Percentiles rank a stretch among this genome's conserved stretches.
Conservation (phyloP, 441 rosid species). For the Breynia disticha region DNA sequence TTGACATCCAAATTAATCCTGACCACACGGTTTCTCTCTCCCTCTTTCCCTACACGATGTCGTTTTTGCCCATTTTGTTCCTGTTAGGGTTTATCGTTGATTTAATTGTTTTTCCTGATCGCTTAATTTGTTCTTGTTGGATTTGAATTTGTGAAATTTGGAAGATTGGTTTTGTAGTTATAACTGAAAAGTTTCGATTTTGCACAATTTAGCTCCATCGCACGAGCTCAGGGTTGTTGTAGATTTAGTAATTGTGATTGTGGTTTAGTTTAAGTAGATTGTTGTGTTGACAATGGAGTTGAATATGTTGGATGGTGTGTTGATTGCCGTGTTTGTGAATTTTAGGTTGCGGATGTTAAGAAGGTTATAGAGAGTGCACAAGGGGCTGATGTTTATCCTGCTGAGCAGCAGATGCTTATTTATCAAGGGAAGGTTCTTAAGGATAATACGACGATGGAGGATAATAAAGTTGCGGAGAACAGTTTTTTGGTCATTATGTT, state of each 20-base stretch:
- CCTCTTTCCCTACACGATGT: not conserved
- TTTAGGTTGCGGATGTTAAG: conserved; percentile 67
- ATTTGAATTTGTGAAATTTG: too few species aligned
- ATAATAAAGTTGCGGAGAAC: conserved; percentile 61
- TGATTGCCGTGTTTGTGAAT: not conserved
- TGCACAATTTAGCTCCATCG: too few species aligned
- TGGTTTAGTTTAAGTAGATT: not conserved
- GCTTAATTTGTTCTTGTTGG: too few species aligned
- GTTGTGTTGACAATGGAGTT: not conserved
- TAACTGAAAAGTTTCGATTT: too few species aligned
- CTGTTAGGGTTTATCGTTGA: too few species aligned
- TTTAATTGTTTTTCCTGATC: too few species aligned
- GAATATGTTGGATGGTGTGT: not conserved
- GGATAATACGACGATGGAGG: conserved; percentile 63
- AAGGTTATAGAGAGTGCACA: conserved; percentile 57
- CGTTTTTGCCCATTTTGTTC: not conserved
- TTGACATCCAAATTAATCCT: conserved; percentile 70
- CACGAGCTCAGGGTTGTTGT: not conserved
- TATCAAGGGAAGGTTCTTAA: conserved; percentile 78
- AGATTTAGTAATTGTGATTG: not conserved
- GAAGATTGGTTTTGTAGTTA: too few species aligned
- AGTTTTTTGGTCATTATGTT: conserved; percentile 78
- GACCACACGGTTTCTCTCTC: conserved; percentile 40
- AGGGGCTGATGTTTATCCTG: conserved; percentile 64
- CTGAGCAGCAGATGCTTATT: conserved; percentile 69